Base-by-base conservation (phyloP, 75 land plant species). In the Cunninghamia lanceolata region DNA sequence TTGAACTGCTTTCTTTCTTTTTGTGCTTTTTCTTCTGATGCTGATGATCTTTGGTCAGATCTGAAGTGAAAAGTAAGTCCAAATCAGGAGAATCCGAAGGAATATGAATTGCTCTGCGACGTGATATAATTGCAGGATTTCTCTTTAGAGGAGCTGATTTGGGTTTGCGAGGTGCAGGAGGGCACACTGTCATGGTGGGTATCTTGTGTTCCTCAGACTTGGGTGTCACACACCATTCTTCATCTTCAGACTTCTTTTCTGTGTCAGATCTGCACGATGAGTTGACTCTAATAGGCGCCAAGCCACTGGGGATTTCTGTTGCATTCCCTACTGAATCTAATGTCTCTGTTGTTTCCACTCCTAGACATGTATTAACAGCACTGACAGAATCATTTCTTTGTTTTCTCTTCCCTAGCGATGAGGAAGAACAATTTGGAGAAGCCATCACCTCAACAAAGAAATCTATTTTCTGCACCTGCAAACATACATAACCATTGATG, bases 161-260 rank as follows among this genome's bases (percentile, higher is more conserved):
- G 40, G 36, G 43, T 76, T 76, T 76, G 42, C 39, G 43, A 17
- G 43, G 43, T 38, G 42, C 28, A 38, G 43, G 43, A 38, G 79
- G 79, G 40, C 79, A 76, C 9, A 17, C 4, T 38, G 21, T 7
- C 79, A 76, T 39, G 25, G 43, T 21, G 25, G 79, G 43, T 76
- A 76, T 39, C 79, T 76, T 76, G 79, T 76, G 79, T 39, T 76
- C 42, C 79, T 76, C 21, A 5, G 36, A 17, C 43, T 76, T 76
- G 21, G 43, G 79, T 36, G 79, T 76, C 43, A 36, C 42, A 21
- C 79, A 75, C 5, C 7, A 5, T 19, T 17, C 21, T 36, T 38
- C 36, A 17, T 76, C 79, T 17, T 17, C 40, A 38, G 16, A 76
- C 40, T 17, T 19, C 43, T 36, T 39, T 76, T 76, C 25, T 75